Percentiles rank a stretch among this genome's conserved stretches.
phyloP scores from a whole-genome alignment of 2,329 filamentous ascomycete genomes.

The Trichoderma atroviride region DNA sequence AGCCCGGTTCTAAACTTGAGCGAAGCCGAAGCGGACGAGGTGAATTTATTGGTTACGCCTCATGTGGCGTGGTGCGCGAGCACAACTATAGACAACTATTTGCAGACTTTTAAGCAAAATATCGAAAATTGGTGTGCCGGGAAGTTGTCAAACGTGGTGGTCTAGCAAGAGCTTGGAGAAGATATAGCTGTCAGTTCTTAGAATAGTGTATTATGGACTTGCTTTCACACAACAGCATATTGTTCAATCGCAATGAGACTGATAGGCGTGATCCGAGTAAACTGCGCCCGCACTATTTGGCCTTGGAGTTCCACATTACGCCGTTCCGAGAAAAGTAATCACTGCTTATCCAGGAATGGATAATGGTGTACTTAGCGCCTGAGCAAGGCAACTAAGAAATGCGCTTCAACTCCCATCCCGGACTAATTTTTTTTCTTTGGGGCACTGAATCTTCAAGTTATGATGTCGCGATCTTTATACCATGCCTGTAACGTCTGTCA shows the following conservation, averaged over 20 bases:
- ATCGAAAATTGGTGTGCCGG: conserved; percentile 4
- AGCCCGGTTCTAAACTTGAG: conserved; percentile 2
- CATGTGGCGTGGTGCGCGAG: neutral
- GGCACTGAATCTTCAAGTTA: neutral
- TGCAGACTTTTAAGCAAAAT: neutral
- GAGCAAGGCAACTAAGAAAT: neutral
- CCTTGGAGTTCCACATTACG: neutral
- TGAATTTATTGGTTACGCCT: neutral
- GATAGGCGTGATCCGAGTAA: neutral
- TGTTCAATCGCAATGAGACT: neutral
- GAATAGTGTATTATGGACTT: neutral
- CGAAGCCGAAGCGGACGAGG: neutral
- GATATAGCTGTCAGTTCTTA: neutral
- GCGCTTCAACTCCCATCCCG: too few species aligned
- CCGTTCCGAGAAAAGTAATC: neutral
- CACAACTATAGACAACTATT: neutral
- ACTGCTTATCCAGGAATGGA: neutral
- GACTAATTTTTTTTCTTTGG: neutral
- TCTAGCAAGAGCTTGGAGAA: neutral
- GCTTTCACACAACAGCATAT: neutral
- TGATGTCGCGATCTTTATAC: neutral
- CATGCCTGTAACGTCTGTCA: neutral
- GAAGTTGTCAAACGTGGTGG: neutral
- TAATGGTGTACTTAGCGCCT: neutral
- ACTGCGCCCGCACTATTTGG: neutral